These are phyloP conservation scores for Seiridium unicorne DNA, from an alignment of 2,329 filamentous ascomycete genomes.

Conservation along the genomic window DNA sequence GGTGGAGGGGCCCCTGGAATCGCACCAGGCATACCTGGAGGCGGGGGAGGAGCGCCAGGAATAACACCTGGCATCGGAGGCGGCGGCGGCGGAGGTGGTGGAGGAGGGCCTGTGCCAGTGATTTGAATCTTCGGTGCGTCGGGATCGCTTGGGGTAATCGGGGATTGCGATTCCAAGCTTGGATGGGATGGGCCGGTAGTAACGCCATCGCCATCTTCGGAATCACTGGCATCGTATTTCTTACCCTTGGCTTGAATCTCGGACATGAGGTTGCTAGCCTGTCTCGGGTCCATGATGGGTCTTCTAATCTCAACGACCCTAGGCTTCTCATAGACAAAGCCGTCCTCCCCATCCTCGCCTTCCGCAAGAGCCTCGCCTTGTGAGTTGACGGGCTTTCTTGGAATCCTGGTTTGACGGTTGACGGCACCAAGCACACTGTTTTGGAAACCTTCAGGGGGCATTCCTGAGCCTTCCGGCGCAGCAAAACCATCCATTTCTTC, in stretches of 20 bases:
- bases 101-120: conserved; percentile 33
- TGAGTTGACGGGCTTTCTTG: conserved; percentile 50
- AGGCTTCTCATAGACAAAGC: conserved; percentile 73
- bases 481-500: conserved; percentile 83
- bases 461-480: conserved; percentile 45
- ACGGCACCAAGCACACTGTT: conserved; percentile 74
- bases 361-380: conserved; percentile 25
- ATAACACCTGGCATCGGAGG: conserved; percentile 31
- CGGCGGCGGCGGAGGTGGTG: conserved; percentile 37
- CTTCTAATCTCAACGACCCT: conserved; percentile 76
- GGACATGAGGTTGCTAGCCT: conserved; percentile 61
- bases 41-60: conserved; percentile 32
- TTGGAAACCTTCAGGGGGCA: conserved; percentile 62
- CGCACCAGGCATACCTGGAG: conserved; percentile 37
- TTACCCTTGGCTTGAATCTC: conserved; percentile 77
- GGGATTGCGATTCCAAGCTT: conserved; percentile 69
- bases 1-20: conserved; percentile 36
- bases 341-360: conserved; percentile 52
- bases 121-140: conserved; percentile 62
- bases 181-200: conserved; percentile 75
- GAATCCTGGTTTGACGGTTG: conserved; percentile 56
- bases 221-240: conserved; percentile 70
- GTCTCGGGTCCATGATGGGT: conserved; percentile 64
- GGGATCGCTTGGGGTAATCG: conserved; percentile 62
- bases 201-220: conserved; percentile 66